Evolutionary conservation across 2,329 filamentous ascomycete species (phyloP).

Genomic region (Pyrenophora tritici-repentis): DNA sequence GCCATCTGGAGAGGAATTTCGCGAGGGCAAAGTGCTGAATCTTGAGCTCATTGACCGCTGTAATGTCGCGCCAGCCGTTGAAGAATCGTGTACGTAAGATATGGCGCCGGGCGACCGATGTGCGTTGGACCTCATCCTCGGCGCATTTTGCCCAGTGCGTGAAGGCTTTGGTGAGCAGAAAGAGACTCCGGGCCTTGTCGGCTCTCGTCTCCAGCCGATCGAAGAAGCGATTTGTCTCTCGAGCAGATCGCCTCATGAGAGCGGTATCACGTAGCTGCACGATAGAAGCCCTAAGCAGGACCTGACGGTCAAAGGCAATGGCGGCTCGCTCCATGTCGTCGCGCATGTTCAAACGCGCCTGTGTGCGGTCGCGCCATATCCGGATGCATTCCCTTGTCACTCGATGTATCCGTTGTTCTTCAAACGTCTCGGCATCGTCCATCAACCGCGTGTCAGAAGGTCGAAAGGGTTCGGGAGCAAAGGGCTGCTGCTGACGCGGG

Average conservation of each 20-base stretch:
- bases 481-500: slow-evolving; percentile 22
- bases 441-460: slow-evolving; percentile 58
- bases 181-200: slow-evolving; percentile 66
- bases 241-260: slow-evolving; percentile 46
- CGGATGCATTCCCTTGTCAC: slow-evolving; percentile 44
- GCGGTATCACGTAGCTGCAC: slow-evolving; percentile 45
- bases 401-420: slow-evolving; percentile 35
- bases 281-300: slow-evolving; percentile 59
- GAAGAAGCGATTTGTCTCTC: slow-evolving; percentile 60
- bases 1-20: slow-evolving; percentile 62
- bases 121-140: slow-evolving; percentile 67
- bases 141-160: slow-evolving; percentile 71
- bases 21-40: slow-evolving; percentile 57
- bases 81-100: slow-evolving; percentile 72
- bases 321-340: slow-evolving; percentile 43
- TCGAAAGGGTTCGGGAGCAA: slow-evolving; percentile 49
- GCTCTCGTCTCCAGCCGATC: slow-evolving; percentile 64
- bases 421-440: slow-evolving; percentile 55
- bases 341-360: slow-evolving; percentile 14
- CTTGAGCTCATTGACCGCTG: slow-evolving; percentile 62
- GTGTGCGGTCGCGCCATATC: slow-evolving; percentile 55
- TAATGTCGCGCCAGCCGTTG: slow-evolving; percentile 70
- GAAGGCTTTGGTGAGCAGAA: slow-evolving; percentile 67
- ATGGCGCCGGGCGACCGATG: slow-evolving; percentile 70
- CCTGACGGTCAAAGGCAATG: slow-evolving; percentile 55